Base-by-base conservation (phyloP, 257 asterid species). In the Fraxinus excelsior region DNA sequence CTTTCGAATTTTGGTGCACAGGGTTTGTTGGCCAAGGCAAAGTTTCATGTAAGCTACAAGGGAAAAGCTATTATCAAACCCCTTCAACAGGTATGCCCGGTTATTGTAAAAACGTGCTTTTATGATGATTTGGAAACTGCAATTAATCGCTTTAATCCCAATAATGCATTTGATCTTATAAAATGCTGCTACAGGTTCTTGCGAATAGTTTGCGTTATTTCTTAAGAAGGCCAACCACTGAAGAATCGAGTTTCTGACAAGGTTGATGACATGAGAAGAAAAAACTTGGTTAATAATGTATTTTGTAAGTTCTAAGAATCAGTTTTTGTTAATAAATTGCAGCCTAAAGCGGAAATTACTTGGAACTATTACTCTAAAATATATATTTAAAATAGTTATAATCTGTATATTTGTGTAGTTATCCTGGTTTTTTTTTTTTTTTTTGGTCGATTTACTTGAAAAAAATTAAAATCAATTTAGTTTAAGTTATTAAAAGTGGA, bases 21-120 rank as follows among this genome's bases (percentile, higher is more conserved):
- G 99, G 99, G 99, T 21, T 79, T 95, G 88, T 78, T 95, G 87
- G 99, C 99, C 2, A 95, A 95, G 91, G 96, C 99, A 4, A 95
- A 91, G 69, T 95, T 95, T 82, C 99, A 95, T 67, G 98, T 93
- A 46, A 93, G 88, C 85, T 93, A 95, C 92, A 91, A 72, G 79
- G 96, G 96, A 10, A 88, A 93, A 87, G 90, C 99, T 78, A 73
- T 90, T 84, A 90, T 84, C 84, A 95, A 90, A 90, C 97, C 98
- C 53, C 99, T 95, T 84, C 96, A 93, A 79, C 93, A 84, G 99
- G 99, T 95, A 90, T 37, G 28, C 16, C 31, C 67, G 14, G 10
- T 7, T n/a, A 60, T 60, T 13, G 32, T 3, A 25, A 7, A 53
- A 60, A 60, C 67, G 3, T 23, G n/a, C 14, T 23, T 60, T 60